A percentile compares a stretch with the other conserved stretches of the same genome.
Conservation (phyloP, 2,329 filamentous ascomycete species). For the Verticillium tricorpus region DNA sequence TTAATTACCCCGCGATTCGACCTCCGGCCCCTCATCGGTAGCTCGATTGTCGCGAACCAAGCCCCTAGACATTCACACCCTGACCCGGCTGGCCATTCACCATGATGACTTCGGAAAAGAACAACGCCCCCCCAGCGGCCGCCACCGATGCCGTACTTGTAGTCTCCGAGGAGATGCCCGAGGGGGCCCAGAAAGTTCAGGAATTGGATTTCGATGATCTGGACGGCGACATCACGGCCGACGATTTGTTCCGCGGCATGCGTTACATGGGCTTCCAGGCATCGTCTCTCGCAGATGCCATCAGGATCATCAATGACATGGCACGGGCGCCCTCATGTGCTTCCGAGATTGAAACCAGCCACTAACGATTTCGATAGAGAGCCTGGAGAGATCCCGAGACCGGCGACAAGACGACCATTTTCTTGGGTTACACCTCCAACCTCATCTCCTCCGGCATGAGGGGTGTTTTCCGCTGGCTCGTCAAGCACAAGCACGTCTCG, state of each 20-base stretch:
- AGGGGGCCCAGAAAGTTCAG: conserved; percentile 73
- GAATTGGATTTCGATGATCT: conserved; percentile 91
- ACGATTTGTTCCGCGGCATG: conserved; percentile 80
- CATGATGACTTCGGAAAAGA: background rate
- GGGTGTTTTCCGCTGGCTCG: conserved; percentile 86
- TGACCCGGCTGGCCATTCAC: background rate
- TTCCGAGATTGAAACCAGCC: conserved; percentile 2
- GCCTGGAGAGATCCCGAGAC: conserved; percentile 78
- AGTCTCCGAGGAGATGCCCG: conserved; percentile 75
- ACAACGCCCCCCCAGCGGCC: conserved; percentile 48
- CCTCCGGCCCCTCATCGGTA: background rate
- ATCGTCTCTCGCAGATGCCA: conserved; percentile 75
- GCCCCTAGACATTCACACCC: background rate
- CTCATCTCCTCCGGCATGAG: conserved; percentile 93
- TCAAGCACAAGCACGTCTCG: conserved; percentile 87
- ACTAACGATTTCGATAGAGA: conserved; percentile 42
- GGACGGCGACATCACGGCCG: conserved; percentile 73
- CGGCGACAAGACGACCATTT: conserved; percentile 80
- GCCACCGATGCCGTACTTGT: conserved; percentile 81
- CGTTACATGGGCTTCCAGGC: conserved; percentile 74
- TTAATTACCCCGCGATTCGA: too few relatives aligned
- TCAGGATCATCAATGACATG: conserved; percentile 94
- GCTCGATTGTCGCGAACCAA: background rate
- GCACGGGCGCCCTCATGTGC: conserved; percentile 39
- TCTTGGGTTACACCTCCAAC: conserved; percentile 96